These are phyloP conservation scores for Phytophthora chlamydospora DNA, from an alignment of 352 stramenopile species.

Conservation along the genomic window DNA sequence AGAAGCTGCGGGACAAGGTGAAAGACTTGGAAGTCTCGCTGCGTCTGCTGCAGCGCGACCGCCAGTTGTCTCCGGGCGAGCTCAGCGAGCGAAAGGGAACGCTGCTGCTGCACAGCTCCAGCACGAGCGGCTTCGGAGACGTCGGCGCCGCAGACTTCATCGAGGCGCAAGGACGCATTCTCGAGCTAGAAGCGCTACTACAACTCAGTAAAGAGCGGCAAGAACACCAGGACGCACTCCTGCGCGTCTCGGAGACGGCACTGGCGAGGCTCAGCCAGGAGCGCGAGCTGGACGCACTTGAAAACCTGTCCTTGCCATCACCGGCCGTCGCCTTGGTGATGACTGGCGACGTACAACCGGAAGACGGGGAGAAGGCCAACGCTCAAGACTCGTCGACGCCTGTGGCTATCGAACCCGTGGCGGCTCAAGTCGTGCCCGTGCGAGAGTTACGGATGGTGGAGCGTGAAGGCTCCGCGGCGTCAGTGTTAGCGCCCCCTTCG, in stretches of 20 bases:
- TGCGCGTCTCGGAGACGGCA: constrained; percentile 59
- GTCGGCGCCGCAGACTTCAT: constrained; percentile 66
- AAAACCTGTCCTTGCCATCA: constrained; percentile 37
- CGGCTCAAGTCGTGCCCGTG: constrained; percentile 2
- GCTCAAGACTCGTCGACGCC: neutral
- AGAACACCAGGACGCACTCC: constrained; percentile 59
- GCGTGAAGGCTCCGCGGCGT: constrained; percentile 8
- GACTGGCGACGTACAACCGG: constrained; percentile 8
- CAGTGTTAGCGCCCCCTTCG: constrained; percentile 6
- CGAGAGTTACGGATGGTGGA: constrained; percentile 6
- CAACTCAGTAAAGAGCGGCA: constrained; percentile 64
- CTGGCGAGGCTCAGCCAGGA: constrained; percentile 64
- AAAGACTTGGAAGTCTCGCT: constrained; percentile 74
- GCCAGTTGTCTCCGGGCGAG: constrained; percentile 59
- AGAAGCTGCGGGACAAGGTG: constrained; percentile 75
- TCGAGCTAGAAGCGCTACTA: constrained; percentile 62
- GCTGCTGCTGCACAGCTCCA: constrained; percentile 35
- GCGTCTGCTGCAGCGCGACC: constrained; percentile 66
- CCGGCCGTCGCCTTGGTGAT: constrained; percentile 21
- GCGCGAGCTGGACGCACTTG: constrained; percentile 43
- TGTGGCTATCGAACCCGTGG: neutral
- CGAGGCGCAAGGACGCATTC: constrained; percentile 58
- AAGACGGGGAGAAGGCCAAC: constrained; percentile 9
- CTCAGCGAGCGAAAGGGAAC: constrained; percentile 70
- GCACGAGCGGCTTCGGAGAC: constrained; percentile 30